A percentile compares a stretch with the other conserved stretches of the same genome.
These are phyloP conservation scores for Pilaira anomala DNA, from an alignment of 192 early-diverging fungal genomes.

Conservation along the genomic window DNA sequence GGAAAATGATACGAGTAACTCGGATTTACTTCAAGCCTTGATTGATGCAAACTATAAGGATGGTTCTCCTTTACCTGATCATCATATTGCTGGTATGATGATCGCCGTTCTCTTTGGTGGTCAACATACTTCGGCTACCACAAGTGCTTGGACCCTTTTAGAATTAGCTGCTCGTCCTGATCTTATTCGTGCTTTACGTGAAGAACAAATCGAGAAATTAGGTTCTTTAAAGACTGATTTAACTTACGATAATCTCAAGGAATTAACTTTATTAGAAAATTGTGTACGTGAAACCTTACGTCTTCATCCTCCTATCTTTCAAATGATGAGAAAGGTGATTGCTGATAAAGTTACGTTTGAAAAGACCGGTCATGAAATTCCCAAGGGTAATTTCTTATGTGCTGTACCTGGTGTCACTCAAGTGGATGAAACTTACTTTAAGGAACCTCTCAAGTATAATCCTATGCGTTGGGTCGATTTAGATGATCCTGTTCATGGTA, in stretches of 20 bases:
- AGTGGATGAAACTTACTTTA: constrained; percentile 75
- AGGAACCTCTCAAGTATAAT: constrained; percentile 76
- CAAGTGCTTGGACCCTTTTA: constrained; percentile 87
- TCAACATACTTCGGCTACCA: constrained; percentile 95
- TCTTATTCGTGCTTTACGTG: constrained; percentile 61
- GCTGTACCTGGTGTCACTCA: constrained; percentile 79
- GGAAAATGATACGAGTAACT: constrained; percentile 31
- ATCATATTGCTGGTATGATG: constrained; percentile 90
- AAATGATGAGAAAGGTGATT: constrained; percentile 91
- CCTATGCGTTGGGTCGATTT: constrained; percentile 73
- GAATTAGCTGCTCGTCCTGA: constrained; percentile 79
- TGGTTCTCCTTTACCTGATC: constrained; percentile 78
- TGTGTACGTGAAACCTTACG: constrained; percentile 90
- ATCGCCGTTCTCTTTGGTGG: constrained; percentile 97
- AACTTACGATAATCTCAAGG: constrained; percentile 73
- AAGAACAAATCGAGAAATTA: constrained; percentile 65
- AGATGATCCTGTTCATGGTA: constrained; percentile 55
- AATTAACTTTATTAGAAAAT: constrained; percentile 72
- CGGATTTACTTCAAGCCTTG: constrained; percentile 78
- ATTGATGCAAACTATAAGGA: constrained; percentile 88
- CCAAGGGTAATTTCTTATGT: constrained; percentile 85
- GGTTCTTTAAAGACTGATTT: constrained; percentile 56
- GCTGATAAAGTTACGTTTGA: constrained; percentile 60
- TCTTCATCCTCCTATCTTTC: constrained; percentile 89
- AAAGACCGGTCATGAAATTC: constrained; percentile 83